These are phyloP conservation scores for Nicotiana tabacum DNA, from an alignment of 257 asterid species.

Conservation along the genomic window DNA sequence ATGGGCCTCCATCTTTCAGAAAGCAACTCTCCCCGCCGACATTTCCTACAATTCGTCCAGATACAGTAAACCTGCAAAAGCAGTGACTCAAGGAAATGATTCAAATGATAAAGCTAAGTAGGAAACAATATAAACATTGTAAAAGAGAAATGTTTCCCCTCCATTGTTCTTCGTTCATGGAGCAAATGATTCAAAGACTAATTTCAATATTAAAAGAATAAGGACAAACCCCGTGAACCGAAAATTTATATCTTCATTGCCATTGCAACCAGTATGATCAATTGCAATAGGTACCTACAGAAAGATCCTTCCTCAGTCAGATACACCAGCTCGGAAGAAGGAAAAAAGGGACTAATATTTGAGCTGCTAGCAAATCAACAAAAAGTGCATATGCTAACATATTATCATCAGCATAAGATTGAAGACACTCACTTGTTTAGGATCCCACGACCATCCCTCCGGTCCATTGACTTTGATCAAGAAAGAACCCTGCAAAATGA, in stretches of 20 bases:
- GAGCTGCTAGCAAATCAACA: neutral
- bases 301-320: constrained; percentile 22
- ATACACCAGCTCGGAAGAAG: neutral
- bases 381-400: constrained; percentile 3
- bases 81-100: constrained; percentile 21
- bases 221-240: constrained; percentile 77
- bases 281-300: constrained; percentile 75
- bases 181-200: neutral
- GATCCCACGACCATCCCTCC: constrained; percentile 91
- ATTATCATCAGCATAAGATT: constrained; percentile 12
- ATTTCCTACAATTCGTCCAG: constrained; percentile 82
- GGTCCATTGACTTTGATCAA: constrained; percentile 87
- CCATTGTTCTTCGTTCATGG: neutral
- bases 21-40: constrained; percentile 78
- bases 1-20: constrained; percentile 68
- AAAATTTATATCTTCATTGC: constrained; percentile 88
- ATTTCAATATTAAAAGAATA: neutral
- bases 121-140: neutral
- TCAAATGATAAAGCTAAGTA: neutral
- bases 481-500: constrained; percentile 76
- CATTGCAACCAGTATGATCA: constrained; percentile 85
- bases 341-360: neutral
- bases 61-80: constrained; percentile 60
- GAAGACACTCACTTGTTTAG: constrained; percentile 74
- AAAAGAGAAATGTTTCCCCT: neutral